Base-by-base conservation (phyloP, 1,284 basidiomycete species). In the Irpex sp. region DNA sequence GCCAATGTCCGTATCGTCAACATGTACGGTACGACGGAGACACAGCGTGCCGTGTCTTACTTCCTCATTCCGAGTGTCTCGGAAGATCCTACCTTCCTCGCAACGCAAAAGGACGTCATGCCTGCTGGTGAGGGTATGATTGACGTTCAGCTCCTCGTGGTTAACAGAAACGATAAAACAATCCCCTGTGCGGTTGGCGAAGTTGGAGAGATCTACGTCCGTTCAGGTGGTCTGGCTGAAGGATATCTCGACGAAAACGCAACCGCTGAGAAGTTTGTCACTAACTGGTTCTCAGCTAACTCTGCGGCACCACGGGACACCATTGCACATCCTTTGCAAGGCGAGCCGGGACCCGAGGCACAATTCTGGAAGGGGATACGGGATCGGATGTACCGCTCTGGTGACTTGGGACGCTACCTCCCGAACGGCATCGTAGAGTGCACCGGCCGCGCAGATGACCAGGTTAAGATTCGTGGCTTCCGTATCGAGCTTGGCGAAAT, bases 1-100 rank as follows among this genome's bases (percentile, higher is more conserved):
- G 79, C 88, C 37, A 97, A 99, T 69, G 95, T 96, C 12, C 81
- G 86, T 56, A 97, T 99, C 74, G 90, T 99, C 76, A 99, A 99
- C 81, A 99, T 99, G 97, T 99, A 98, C 75, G 97, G 97, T 23
- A 99, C 97, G 8, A 99, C 97, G 23, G 97, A 99, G 77, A 99
- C 97, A 4, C 97, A 99, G 75, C 91, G 97, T 57, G 97, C 97
- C 0, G 97, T 99, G 10, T 98, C 95, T 45, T 99, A 99, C 78
- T 98, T 97, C 74, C 84, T 89, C 42, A 95, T 99, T 66, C 96
- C 96, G 2, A 85, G 91, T 57, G 85, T 98, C 21, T 85, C 88
- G 42, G 82, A 84, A 61, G 94, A 98, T 70, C 82, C 88, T 4
- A 95, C 94, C 3, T 99, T 98, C 82, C 82, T 99, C 51, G 86